Conservation (phyloP, 208 protist genomes). For the Crithidia fasciculata region DNA sequence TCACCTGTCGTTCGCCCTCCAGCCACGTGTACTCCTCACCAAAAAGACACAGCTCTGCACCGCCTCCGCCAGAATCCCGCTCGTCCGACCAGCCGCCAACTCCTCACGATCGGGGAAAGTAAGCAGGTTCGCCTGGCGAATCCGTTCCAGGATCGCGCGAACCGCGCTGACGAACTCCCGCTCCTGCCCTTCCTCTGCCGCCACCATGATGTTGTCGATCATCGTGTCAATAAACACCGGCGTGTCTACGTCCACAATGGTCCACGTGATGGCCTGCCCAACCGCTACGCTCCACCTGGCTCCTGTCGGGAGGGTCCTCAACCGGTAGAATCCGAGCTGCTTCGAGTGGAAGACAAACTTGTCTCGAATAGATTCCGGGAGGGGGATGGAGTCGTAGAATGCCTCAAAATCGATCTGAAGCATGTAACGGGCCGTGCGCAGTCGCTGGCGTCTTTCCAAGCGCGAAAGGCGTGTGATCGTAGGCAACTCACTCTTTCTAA, state of each 20-base stretch:
- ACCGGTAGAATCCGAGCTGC: not conserved
- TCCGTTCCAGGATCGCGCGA: constrained; percentile 10
- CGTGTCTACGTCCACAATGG: constrained; percentile 2
- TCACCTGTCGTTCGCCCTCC: constrained; percentile 15
- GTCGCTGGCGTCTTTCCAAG: not conserved
- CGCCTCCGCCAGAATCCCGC: constrained; percentile 3
- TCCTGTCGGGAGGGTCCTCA: constrained; percentile 2
- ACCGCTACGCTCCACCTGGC: constrained; percentile 5
- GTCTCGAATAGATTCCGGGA: not conserved
- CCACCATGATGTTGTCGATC: constrained; percentile 3
- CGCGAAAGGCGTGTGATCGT: not conserved
- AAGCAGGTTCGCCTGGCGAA: constrained; percentile 21
- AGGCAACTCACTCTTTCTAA: not conserved
- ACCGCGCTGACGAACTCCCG: not conserved
- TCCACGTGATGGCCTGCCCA: not conserved
- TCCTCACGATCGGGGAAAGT: constrained; percentile 14
- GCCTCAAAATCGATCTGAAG: not conserved
- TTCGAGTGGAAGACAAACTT: not conserved
- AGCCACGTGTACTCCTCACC: constrained; percentile 24
- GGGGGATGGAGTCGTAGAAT: not conserved
- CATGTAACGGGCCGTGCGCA: not conserved
- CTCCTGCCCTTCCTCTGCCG: constrained; percentile 3
- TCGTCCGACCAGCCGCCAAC: constrained; percentile 8
- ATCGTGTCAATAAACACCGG: not conserved
- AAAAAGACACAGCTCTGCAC: constrained; percentile 2